Percentiles rank a stretch among this genome's conserved stretches.
These are phyloP conservation scores for Aspergillus bombycis DNA, from an alignment of 2,329 filamentous ascomycete species.

Conservation along the genomic window DNA sequence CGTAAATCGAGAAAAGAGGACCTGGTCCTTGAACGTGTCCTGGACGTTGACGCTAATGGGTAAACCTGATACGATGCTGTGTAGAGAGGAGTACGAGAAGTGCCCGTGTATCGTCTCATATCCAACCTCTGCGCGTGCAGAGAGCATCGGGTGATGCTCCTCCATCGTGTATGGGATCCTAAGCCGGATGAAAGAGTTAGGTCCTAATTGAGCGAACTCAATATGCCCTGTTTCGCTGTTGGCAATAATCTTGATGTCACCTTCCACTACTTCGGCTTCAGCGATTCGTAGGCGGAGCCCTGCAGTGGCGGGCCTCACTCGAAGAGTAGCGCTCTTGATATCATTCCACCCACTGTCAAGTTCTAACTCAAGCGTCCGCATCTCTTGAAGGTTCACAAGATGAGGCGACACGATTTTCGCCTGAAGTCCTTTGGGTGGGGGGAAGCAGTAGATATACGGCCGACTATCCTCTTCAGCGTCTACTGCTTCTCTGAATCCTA, in stretches of 20 bases:
- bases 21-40: conserved; percentile 84
- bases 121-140: conserved; percentile 73
- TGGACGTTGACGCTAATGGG: conserved; percentile 95
- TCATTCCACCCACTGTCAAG: conserved; percentile 76
- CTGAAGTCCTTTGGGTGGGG: conserved; percentile 69
- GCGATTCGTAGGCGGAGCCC: conserved; percentile 61
- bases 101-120: conserved; percentile 70
- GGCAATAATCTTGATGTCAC: conserved; percentile 45
- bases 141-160: conserved; percentile 70
- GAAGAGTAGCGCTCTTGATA: conserved; percentile 52
- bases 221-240: conserved; percentile 52
- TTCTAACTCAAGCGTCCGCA: conserved; percentile 74
- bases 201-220: conserved; percentile 40
- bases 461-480: conserved; percentile 50
- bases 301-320: conserved; percentile 62
- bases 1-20: conserved; percentile 86
- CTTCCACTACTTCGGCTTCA: conserved; percentile 50
- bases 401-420: conserved; percentile 68
- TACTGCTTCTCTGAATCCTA: conserved; percentile 40
- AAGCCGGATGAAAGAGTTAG: conserved; percentile 43
- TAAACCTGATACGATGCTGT: conserved; percentile 71
- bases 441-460: conserved; percentile 72
- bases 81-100: conserved; percentile 66
- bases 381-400: conserved; percentile 76
- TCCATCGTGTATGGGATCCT: conserved; percentile 84